Conservation (phyloP, 2,329 filamentous ascomycete species). For the Paradendryphiella salina region DNA sequence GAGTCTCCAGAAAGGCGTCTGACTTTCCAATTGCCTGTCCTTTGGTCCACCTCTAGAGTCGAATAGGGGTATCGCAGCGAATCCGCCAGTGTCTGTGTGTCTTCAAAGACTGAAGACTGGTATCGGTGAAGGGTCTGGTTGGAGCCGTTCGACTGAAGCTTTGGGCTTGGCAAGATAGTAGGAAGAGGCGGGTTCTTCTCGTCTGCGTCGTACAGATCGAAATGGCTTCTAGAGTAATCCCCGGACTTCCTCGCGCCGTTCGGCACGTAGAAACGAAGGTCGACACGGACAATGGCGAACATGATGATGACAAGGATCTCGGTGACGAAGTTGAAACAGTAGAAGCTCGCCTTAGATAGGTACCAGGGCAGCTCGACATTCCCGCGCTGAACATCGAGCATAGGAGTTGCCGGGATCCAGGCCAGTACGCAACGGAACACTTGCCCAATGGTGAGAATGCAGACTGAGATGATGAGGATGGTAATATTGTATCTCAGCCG, state of each 20-base stretch:
- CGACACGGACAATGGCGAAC: constrained; percentile 70
- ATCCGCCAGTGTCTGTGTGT: constrained; percentile 39
- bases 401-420: constrained; percentile 54
- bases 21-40: constrained; percentile 40
- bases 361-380: constrained; percentile 62
- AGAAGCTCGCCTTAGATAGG: constrained; percentile 73
- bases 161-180: constrained; percentile 3
- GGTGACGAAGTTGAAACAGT: constrained; percentile 75
- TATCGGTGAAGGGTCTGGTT: constrained; percentile 38
- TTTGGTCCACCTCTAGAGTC: constrained; percentile 38
- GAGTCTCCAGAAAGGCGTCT: constrained; percentile 33
- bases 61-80: constrained; percentile 39
- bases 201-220: constrained; percentile 26
- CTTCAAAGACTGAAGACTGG: constrained; percentile 37
- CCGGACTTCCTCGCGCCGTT: constrained; percentile 62
- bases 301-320: constrained; percentile 71
- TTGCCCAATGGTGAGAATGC: constrained; percentile 68
- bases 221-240: constrained; percentile 33
- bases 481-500: constrained; percentile 67
- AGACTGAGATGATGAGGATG: constrained; percentile 63
- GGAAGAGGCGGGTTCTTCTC: constrained; percentile 28
- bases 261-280: constrained; percentile 75
- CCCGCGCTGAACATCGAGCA: constrained; percentile 54
- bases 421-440: constrained; percentile 66
- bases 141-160: constrained; percentile 23